Conservation (phyloP, 2,329 filamentous ascomycete species). For the Sarocladium strictum region DNA sequence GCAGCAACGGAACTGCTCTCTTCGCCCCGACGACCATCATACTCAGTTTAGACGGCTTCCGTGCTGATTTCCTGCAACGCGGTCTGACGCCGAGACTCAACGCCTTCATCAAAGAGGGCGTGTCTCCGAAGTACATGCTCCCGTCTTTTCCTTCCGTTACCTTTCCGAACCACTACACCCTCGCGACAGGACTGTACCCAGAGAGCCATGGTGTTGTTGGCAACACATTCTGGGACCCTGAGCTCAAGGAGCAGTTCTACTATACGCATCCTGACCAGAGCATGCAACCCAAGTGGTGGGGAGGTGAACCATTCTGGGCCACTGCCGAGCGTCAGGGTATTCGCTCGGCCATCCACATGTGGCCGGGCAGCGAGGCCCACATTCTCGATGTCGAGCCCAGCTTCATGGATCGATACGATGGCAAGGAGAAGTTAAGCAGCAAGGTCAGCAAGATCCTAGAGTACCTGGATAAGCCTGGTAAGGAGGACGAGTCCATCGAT, state of each 20-base stretch:
- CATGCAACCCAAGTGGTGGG: slow-evolving; percentile 89
- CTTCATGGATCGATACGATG: slow-evolving; percentile 81
- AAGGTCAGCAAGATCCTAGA: slow-evolving; percentile 76
- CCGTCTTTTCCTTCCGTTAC: slow-evolving; percentile 95
- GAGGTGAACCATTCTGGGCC: slow-evolving; percentile 87
- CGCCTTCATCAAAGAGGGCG: slow-evolving; percentile 71
- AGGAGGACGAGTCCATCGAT: slow-evolving; percentile 48
- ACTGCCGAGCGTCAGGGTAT: slow-evolving; percentile 81
- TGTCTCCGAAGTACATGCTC: slow-evolving; percentile 87
- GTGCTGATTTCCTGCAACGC: slow-evolving; percentile 84
- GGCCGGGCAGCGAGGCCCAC: slow-evolving; percentile 91
- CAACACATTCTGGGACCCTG: slow-evolving; percentile 90
- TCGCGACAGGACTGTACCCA: slow-evolving; percentile 87
- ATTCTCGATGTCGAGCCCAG: slow-evolving; percentile 69
- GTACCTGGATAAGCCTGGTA: slow-evolving; percentile 78
- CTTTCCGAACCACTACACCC: slow-evolving; percentile 92
- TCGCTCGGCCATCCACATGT: slow-evolving; percentile 88
- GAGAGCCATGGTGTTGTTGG: slow-evolving; percentile 90
- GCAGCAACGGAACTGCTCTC: slow-evolving; percentile 76
- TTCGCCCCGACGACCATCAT: slow-evolving; percentile 91
- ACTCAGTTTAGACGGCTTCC: slow-evolving; percentile 91
- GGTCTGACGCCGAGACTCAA: slow-evolving; percentile 78
- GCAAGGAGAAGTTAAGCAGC: slow-evolving; percentile 61
- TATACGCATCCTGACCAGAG: slow-evolving; percentile 74
- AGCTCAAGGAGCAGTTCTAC: slow-evolving; percentile 71